Conservation (phyloP, 495 filamentous ascomycete species). For the Bacidia gigantensis region DNA sequence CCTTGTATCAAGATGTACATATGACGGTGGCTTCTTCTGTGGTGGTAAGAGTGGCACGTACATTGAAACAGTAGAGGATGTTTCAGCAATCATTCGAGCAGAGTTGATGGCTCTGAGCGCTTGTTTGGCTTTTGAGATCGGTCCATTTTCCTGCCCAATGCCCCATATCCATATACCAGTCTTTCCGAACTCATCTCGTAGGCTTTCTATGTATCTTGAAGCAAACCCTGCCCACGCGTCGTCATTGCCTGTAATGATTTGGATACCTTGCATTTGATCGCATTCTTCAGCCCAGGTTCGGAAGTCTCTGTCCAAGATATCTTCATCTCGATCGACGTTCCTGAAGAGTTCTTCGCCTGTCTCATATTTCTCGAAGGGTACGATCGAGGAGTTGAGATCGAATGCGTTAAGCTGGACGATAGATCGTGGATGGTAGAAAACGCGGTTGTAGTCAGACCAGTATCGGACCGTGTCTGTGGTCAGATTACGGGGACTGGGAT, state of each 20-base stretch:
- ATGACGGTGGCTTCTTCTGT: constrained; percentile 40
- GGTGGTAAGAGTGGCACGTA: constrained; percentile 65
- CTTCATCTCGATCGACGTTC: constrained; percentile 68
- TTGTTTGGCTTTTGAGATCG: constrained; percentile 39
- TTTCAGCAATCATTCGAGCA: constrained; percentile 50
- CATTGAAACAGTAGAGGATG: constrained; percentile 57
- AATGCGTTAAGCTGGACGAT: constrained; percentile 81
- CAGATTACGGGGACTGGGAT: constrained; percentile 42
- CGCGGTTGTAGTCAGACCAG: constrained; percentile 88
- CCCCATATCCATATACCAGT: constrained; percentile 76
- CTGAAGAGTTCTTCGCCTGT: constrained; percentile 73
- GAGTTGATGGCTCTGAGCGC: constrained; percentile 50
- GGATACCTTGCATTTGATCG: constrained; percentile 79
- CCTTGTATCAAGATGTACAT: constrained; percentile 45
- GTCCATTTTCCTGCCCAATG: constrained; percentile 43
- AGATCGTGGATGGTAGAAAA: constrained; percentile 85
- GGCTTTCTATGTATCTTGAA: constrained; percentile 58
- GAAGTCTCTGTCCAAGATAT: constrained; percentile 78
- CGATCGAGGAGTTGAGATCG: constrained; percentile 58
- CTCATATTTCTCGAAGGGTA: constrained; percentile 73
- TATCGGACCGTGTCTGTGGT: constrained; percentile 63
- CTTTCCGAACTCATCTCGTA: constrained; percentile 88
- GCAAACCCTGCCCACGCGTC: constrained; percentile 93
- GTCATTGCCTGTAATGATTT: constrained; percentile 64
- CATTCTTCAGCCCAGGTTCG: constrained; percentile 83